Evolutionary conservation across 768 basidiomycete species (phyloP).

Genomic region (Imleria badia): DNA sequence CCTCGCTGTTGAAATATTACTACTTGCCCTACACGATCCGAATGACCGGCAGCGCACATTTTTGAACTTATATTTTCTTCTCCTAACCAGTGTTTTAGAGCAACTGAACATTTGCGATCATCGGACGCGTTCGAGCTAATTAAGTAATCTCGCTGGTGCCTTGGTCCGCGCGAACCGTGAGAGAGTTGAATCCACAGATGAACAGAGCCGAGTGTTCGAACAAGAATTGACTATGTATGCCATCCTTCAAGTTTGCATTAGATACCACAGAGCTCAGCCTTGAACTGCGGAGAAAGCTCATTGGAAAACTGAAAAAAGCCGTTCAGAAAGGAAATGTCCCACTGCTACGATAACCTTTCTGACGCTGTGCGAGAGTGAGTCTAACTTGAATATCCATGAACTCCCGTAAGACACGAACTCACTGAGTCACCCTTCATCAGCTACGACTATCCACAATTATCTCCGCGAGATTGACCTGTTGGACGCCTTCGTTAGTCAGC

Average conservation of each 20-base stretch:
- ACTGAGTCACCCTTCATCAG: constrained; percentile 14
- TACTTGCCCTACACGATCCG: too few relatives aligned
- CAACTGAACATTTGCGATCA: constrained; percentile 7
- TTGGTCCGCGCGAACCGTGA: constrained; percentile 8
- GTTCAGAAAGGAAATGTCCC: background rate
- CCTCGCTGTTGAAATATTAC: too few relatives aligned
- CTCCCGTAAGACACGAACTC: background rate
- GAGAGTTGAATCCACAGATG: background rate
- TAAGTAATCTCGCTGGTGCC: constrained; percentile 15
- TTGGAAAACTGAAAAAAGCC: constrained; percentile 9
- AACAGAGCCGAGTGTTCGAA: background rate
- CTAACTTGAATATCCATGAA: background rate
- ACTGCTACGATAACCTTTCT: constrained; percentile 23
- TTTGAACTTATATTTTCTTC: background rate
- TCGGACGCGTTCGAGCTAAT: constrained; percentile 14
- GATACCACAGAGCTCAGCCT: constrained; percentile 1
- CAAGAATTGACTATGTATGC: background rate
- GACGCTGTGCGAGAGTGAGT: constrained; percentile 21
- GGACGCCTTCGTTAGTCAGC: constrained; percentile 13
- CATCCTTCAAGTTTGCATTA: background rate
- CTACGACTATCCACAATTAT: background rate
- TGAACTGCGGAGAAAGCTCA: constrained; percentile 6
- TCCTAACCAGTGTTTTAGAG: background rate
- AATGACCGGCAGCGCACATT: too few relatives aligned
- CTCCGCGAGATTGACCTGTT: constrained; percentile 11